phyloP scores from a whole-genome alignment of 176 grass and related monocot genomes.

The Neostapfia colusana region DNA sequence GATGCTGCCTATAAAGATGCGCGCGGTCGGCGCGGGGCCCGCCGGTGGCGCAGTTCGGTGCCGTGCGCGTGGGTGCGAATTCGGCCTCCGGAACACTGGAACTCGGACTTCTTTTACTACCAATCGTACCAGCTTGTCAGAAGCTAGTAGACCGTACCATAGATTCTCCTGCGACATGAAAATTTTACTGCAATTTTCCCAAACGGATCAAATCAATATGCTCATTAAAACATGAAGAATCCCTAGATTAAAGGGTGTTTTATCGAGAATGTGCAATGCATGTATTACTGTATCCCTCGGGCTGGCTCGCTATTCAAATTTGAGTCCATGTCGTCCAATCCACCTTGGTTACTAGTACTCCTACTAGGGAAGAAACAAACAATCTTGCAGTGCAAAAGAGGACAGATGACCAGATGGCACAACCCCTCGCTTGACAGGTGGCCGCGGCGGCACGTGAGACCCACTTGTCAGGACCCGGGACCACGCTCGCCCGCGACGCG shows the following conservation, averaged over 20 bases:
- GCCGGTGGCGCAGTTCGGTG: background rate
- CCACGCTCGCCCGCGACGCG: background rate
- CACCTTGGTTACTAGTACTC: too few species aligned
- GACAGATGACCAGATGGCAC: conserved; percentile 8
- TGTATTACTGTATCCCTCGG: too few species aligned
- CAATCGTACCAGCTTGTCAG: background rate
- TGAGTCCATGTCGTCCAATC: too few species aligned
- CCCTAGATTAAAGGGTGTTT: too few species aligned
- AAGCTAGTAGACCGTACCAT: background rate
- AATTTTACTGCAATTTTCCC: background rate
- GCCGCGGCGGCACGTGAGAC: conserved; percentile 15
- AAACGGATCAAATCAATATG: background rate
- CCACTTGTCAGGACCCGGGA: conserved; percentile 29
- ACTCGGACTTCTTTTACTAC: background rate
- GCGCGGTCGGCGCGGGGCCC: conserved; percentile 37
- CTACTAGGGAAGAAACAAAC: conserved; percentile 4
- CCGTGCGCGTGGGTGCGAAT: background rate
- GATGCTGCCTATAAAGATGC: conserved; percentile 54
- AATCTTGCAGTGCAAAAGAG: conserved; percentile 25
- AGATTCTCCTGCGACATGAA: background rate
- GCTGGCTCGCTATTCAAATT: too few species aligned
- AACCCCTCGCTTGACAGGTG: conserved; percentile 23
- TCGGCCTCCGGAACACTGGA: background rate
- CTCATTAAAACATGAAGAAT: background rate
- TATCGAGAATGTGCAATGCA: too few species aligned